Base-by-base conservation (phyloP, 768 basidiomycete genomes). In the Leccinum broughii region DNA sequence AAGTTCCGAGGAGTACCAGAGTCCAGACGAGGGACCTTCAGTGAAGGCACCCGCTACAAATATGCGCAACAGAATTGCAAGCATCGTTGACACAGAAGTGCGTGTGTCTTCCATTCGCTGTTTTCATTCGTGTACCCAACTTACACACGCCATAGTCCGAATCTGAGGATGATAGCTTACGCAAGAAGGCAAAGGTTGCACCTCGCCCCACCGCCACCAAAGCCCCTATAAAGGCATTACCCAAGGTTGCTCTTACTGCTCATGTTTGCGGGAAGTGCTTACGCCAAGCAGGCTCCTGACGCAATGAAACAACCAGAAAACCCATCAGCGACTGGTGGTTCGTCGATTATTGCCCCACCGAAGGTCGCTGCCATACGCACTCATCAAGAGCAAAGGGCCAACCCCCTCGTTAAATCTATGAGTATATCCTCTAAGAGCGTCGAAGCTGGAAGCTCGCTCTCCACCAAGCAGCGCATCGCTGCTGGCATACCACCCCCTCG, bases 381-480 rank as follows among this genome's bases (percentile, higher is more conserved):
- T 35, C 72, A 73, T 41, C 72, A 75, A 41, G 73, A 73, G 34
- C 72, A 73, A 56, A 67, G 56, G 54, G 1, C 52, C 44, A 58
- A 71, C 50, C 76, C 77, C 48, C 59, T 73, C 28, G 76, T 77
- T 3, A 76, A 77, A 56, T 15, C 72, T 9, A 66, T 76, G 37
- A 55, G 51, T 55, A 39, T 74, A 35, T 59, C 72, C 1, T 51
- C 70, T 34, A 24, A 58, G 32, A 71, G 62, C 22, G 62, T 70
- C 30, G 72, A 63, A 46, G 64, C 63, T 49, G 72, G 71, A 35
- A 78, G 75, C 59, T 76, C 77, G 10, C 75, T 85, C 30, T 74
- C 78, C 37, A 85, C 83, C 2, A 85, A 85, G 65, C 79, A 83
- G 55, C 77, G 82, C 6, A 66, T 85, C 6, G 74, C 77, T 26